Evolutionary conservation across 768 basidiomycete genomes (phyloP).

Genomic region (Aureoboletus auriporus): DNA sequence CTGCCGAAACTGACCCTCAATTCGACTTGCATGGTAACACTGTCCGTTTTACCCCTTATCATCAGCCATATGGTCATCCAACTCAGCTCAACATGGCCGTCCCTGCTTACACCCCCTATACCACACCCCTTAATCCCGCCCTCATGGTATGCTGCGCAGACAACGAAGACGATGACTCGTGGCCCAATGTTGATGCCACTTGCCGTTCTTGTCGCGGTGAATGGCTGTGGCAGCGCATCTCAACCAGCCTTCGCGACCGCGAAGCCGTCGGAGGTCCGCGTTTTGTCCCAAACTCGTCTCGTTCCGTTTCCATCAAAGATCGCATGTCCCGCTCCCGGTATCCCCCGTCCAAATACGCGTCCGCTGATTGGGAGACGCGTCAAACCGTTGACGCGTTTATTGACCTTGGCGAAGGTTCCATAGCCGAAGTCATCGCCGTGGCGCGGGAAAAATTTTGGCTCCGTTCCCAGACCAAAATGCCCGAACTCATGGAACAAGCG

Average conservation of each 20-base stretch:
- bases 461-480: conserved; percentile 57
- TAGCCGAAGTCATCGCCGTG: conserved; percentile 54
- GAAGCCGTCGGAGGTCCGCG: conserved; percentile 54
- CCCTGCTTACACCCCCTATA: conserved; percentile 24
- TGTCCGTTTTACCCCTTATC: conserved; percentile 30
- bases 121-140: conserved; percentile 21
- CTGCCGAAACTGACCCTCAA: conserved; percentile 37
- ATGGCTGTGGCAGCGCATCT: conserved; percentile 60
- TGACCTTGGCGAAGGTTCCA: conserved; percentile 67
- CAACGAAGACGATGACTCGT: conserved; percentile 71
- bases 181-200: conserved; percentile 61
- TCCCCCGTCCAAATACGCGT: conserved; percentile 26
- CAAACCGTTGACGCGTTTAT: conserved; percentile 68
- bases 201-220: conserved; percentile 65
- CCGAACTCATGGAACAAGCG: conserved; percentile 64
- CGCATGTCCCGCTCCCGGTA: conserved; percentile 17
- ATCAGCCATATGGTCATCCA: conserved; percentile 26
- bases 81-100: conserved; percentile 18
- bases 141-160: conserved; percentile 50
- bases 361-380: conserved; percentile 62
- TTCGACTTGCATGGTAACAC: conserved; percentile 31
- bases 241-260: conserved; percentile 43
- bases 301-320: conserved; percentile 11
- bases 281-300: conserved; percentile 21
- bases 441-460: conserved; percentile 75